Base-by-base conservation (phyloP, 257 asterid species). In the Leptodermis oblonga region DNA sequence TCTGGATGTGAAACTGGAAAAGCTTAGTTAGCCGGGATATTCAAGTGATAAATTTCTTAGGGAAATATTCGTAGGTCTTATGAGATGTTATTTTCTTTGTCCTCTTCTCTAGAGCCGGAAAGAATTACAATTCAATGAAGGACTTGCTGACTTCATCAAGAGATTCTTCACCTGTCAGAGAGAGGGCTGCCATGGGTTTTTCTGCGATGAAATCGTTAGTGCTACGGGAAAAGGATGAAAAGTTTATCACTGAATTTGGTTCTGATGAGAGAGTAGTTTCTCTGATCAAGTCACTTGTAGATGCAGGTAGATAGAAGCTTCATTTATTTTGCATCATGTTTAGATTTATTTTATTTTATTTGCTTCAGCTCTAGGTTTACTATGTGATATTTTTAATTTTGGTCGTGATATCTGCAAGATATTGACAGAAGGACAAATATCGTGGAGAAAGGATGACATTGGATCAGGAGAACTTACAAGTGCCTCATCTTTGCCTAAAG, bases 181-280 rank as follows among this genome's bases (percentile, higher is more conserved):
- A 94, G 84, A 87, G 87, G 82, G 97, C 97, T 76, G 88, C 97
- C 83, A 78, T 85, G 73, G 76, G 97, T 84, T 80, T 94, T 76
- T 88, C 97, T 65, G 97, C 97, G 5, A 74, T 94, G 92, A 94
- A 94, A 80, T 91, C 96, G 11, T 72, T 94, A 61, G 88, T 94
- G 70, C 86, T 94, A 73, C 96, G 97, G 73, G 97, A 92, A 76
- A 92, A 88, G 81, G 97, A 91, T 52, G 97, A 91, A 70, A 91
- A 87, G 71, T 74, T 86, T 77, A 78, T 85, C 54, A 71, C 72
- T 55, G 97, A 94, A 80, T 89, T 91, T 85, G 97, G 96, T 66
- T 74, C 82, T 49, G 90, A 89, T 77, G 95, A 87, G 73, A 94
- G 82, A 78, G 95, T 86, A 71, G 67, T 82, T 62, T 83, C 89